Conservation (phyloP, 2,329 filamentous ascomycete genomes). For the Dryadomyces quercus-mongolicae region DNA sequence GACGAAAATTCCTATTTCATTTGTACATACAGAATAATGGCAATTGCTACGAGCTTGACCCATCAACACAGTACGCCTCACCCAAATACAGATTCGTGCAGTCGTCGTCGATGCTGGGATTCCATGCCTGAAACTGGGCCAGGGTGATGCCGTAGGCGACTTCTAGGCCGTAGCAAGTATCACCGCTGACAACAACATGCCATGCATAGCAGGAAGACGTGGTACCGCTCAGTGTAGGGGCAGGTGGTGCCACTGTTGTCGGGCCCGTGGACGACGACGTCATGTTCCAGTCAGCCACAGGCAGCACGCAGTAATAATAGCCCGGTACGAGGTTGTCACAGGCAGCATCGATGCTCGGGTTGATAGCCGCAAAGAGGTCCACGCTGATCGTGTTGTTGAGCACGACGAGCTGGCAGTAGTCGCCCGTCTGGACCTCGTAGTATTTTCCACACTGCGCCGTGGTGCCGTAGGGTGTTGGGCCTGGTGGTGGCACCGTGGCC, state of each 20-base stretch:
- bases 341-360: background rate
- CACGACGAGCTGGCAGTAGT: background rate
- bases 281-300: background rate
- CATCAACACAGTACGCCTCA: conserved; percentile 17
- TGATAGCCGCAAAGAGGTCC: background rate
- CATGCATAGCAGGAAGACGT: background rate
- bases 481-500: background rate
- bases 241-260: background rate
- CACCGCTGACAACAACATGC: background rate
- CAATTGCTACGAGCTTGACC: background rate
- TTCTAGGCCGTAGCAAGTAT: background rate
- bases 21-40: no score
- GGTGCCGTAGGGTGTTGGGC: background rate
- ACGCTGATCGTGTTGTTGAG: background rate
- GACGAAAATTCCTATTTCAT: no score
- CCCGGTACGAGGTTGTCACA: background rate
- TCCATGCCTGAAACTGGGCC: conserved; percentile 17
- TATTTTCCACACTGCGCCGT: background rate
- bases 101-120: conserved; percentile 16
- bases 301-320: background rate
- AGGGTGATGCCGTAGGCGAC: conserved; percentile 11
- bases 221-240: background rate
- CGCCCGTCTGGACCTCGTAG: background rate
- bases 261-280: background rate
- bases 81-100: conserved; percentile 17